A percentile compares a stretch with the other conserved stretches of the same genome.
Conservation (phyloP, 306 rosid species). For the Fragaria vesca region DNA sequence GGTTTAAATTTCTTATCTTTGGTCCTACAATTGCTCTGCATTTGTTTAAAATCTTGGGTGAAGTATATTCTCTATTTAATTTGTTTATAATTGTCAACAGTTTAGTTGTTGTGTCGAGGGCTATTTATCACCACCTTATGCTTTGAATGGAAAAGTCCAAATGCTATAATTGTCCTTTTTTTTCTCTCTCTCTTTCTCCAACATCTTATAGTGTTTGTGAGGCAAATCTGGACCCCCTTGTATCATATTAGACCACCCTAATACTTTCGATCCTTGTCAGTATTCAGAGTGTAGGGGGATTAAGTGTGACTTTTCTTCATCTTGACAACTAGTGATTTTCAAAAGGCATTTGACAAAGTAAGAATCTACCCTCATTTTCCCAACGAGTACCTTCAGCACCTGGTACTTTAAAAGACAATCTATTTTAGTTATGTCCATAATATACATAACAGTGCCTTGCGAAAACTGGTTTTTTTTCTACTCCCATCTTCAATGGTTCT, state of each 20-base stretch:
- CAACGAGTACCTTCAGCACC: not conserved
- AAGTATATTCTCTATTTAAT: not conserved
- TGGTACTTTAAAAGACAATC: not conserved
- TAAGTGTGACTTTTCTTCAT: not conserved
- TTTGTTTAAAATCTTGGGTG: not conserved
- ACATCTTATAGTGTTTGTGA: not conserved
- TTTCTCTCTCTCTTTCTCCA: not conserved
- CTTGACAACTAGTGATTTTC: not conserved
- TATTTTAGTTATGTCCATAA: not conserved
- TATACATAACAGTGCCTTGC: not conserved
- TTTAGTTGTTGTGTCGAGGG: not conserved
- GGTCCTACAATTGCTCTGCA: not conserved
- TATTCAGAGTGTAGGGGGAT: not conserved
- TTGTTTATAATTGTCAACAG: not conserved
- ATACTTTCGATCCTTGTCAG: not conserved
- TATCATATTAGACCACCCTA: not conserved
- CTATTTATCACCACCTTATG: not conserved
- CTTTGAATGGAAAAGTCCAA: not conserved
- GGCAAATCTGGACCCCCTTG: not conserved
- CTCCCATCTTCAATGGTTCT: not conserved
- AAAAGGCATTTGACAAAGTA: not conserved
- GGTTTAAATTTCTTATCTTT: slow-evolving; percentile 38
- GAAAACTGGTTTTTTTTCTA: not conserved
- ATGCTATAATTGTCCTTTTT: not conserved
- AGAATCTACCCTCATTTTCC: not conserved